Conservation (phyloP, 2,329 filamentous ascomycete species). For the Exophiala bonariae region DNA sequence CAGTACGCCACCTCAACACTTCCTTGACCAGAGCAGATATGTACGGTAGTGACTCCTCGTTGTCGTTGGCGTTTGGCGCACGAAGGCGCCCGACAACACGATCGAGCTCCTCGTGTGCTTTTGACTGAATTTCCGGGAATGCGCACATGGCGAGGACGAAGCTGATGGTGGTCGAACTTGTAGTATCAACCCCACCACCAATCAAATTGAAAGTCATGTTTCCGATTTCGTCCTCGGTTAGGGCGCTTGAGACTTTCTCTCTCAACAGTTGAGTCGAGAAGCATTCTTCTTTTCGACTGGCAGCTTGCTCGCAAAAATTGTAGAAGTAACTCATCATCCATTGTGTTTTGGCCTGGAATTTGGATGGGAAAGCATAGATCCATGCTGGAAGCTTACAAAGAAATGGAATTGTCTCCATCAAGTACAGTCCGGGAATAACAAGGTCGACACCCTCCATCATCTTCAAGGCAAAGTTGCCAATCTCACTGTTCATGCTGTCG, state of each 20-base stretch:
- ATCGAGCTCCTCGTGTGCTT: conserved; percentile 48
- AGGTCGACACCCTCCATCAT: conserved; percentile 23
- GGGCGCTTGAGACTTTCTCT: conserved; percentile 47
- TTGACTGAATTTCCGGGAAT: conserved; percentile 49
- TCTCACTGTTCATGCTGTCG: conserved; percentile 52
- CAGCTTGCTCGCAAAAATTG: conserved; percentile 51
- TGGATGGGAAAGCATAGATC: conserved; percentile 12
- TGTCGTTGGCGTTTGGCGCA: conserved; percentile 39
- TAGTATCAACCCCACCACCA: conserved; percentile 33
- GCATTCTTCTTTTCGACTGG: conserved; percentile 38
- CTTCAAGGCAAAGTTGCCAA: conserved; percentile 31
- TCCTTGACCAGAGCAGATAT: conserved; percentile 40
- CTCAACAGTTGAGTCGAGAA: conserved; percentile 50
- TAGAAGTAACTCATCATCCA: conserved; percentile 45
- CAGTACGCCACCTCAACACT: conserved; percentile 37
- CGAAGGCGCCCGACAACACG: conserved; percentile 38
- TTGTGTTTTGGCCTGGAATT: conserved; percentile 38
- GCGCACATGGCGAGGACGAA: conserved; percentile 34
- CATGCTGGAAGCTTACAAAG: conserved; percentile 49
- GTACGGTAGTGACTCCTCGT: conserved; percentile 36
- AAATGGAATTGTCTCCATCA: conserved; percentile 25
- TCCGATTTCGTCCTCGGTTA: conserved; percentile 48
- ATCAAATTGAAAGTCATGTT: conserved; percentile 47
- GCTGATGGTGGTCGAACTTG: conserved; percentile 32
- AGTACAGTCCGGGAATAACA: conserved; percentile 18